Conservation (phyloP, 2,329 filamentous ascomycete species). For the Emmonsiellopsis sp. region DNA sequence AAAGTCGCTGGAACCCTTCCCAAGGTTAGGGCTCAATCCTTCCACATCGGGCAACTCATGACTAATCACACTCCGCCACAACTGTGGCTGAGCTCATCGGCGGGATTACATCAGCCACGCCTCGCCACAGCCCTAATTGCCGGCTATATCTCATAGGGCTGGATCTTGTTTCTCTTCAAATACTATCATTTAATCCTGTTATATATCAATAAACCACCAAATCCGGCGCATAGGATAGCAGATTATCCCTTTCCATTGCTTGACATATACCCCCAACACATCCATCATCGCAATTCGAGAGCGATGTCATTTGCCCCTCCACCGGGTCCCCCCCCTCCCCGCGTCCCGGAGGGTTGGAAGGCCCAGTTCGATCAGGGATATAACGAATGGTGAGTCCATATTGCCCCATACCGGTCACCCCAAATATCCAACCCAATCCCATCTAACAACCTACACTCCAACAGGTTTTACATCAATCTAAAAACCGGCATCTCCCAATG, state of each 20-base stretch:
- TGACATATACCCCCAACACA: too few relatives aligned
- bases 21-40: too few relatives aligned
- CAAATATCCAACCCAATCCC: neutral
- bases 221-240: too few relatives aligned
- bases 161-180: too few relatives aligned
- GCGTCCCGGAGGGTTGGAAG: slow-evolving; percentile 70
- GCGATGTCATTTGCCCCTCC: slow-evolving; percentile 33
- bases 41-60: too few relatives aligned
- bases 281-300: neutral
- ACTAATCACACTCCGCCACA: too few relatives aligned
- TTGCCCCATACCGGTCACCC: neutral
- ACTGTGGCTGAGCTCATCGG: slow-evolving; percentile 7
- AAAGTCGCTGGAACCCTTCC: too few relatives aligned
- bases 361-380: slow-evolving; percentile 81
- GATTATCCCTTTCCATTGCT: too few relatives aligned
- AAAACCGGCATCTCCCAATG: slow-evolving; percentile 84
- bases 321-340: slow-evolving; percentile 46
- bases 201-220: too few relatives aligned
- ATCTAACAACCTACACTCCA: slow-evolving; percentile 5
- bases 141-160: too few relatives aligned
- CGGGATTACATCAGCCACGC: slow-evolving; percentile 9
- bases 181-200: too few relatives aligned
- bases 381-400: slow-evolving; percentile 58
- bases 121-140: neutral
- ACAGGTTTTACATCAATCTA: slow-evolving; percentile 83